phyloP scores from a whole-genome alignment of 1,139 yeast species.

The Scheffersomyces insectosa region DNA sequence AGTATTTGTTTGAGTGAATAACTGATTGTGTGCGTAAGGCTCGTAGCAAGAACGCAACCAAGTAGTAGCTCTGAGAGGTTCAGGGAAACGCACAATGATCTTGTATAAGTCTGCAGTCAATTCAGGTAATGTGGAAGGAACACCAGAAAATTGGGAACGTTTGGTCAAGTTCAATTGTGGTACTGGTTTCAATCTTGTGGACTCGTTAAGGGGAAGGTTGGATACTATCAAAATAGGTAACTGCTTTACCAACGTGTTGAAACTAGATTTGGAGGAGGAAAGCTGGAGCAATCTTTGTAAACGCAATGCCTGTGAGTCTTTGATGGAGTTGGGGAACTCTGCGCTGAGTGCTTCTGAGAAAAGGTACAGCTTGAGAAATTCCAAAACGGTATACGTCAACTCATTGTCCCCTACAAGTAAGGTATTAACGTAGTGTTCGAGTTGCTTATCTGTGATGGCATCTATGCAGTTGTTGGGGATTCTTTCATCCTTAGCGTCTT shows the following conservation, averaged over 20 bases:
- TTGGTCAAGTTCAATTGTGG: conserved; percentile 31
- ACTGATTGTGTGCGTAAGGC: conserved; percentile 37
- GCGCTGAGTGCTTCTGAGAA: conserved; percentile 41
- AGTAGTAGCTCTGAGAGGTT: conserved; percentile 88
- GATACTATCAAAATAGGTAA: conserved; percentile 61
- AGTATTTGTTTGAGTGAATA: conserved; percentile 22
- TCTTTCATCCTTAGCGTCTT: conserved; percentile 27
- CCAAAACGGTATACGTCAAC: conserved; percentile 32
- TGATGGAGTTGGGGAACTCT: conserved; percentile 27
- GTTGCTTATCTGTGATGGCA: conserved; percentile 33
- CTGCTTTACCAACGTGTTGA: conserved; percentile 52
- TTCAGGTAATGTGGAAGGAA: conserved; percentile 62
- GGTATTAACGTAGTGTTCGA: conserved; percentile 31
- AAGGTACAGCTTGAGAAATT: conserved; percentile 41
- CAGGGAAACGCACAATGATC: conserved; percentile 66
- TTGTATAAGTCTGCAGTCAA: conserved; percentile 59
- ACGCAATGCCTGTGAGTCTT: conserved; percentile 35
- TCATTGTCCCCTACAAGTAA: conserved; percentile 41
- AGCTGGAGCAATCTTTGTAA: conserved; percentile 35
- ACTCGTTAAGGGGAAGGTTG: conserved; percentile 15
- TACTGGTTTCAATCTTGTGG: conserved; percentile 19
- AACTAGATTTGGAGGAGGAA: conserved; percentile 33
- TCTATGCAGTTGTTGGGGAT: conserved; percentile 44
- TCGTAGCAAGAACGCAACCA: conserved; percentile 96
- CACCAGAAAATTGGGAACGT: conserved; percentile 37